phyloP scores from a whole-genome alignment of 345 rosid species.

The Sisymbrium altissimum region DNA sequence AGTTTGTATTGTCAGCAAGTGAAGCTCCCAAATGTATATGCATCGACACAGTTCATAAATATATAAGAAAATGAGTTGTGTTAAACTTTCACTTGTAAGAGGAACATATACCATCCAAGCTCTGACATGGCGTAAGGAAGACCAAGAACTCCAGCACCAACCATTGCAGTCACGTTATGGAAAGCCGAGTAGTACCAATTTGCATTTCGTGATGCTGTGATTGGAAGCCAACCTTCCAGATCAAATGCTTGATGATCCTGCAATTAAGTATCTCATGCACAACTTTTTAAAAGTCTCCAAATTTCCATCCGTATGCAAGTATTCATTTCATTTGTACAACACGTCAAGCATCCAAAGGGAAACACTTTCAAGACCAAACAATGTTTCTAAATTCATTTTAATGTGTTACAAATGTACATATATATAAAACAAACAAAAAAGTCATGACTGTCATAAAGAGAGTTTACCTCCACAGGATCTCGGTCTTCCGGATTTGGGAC shows the following conservation, averaged over 20 bases:
- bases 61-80: not conserved
- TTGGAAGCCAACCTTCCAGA: constrained; percentile 54
- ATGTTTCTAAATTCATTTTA: not conserved
- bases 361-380: not conserved
- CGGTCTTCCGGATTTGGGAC: not conserved
- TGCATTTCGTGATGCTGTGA: constrained; percentile 53
- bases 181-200: constrained; percentile 64
- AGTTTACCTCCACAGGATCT: not conserved
- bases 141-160: constrained; percentile 58
- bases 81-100: not conserved
- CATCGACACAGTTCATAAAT: not conserved
- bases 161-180: constrained; percentile 69
- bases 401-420: not conserved
- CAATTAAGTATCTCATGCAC: too few relatives aligned
- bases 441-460: not conserved
- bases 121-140: constrained; percentile 63
- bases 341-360: not conserved
- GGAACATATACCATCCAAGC: constrained; percentile 45
- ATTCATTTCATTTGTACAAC: not conserved
- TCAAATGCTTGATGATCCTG: constrained; percentile 19
- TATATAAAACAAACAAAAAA: not conserved
- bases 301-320: not conserved
- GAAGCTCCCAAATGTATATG: not conserved
- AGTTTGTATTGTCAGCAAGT: not conserved
- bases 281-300: too few relatives aligned